Evolutionary conservation across 1,284 basidiomycete species (phyloP).

Genomic region (Caloboletus inedulis): DNA sequence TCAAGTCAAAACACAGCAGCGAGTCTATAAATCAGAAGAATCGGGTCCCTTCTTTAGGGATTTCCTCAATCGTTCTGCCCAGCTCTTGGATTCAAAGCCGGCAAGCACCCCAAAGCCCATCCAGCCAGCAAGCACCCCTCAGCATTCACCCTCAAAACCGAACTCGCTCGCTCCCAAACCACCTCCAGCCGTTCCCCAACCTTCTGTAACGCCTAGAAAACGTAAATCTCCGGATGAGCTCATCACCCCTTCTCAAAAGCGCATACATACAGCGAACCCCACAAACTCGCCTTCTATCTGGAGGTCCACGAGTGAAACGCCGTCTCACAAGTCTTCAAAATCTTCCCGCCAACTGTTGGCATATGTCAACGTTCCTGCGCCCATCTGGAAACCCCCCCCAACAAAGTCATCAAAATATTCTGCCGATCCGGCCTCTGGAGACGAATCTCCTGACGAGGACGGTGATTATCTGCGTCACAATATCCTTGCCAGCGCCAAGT

Average conservation of each 20-base stretch:
- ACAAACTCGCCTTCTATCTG: slow-evolving; percentile 1
- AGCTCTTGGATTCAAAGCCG: slow-evolving; percentile 29
- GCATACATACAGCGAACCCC: slow-evolving; percentile 35
- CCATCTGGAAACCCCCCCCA: slow-evolving; percentile 43
- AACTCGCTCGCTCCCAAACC: slow-evolving; percentile 10
- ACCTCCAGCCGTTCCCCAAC: slow-evolving; percentile 37
- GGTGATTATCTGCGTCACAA: slow-evolving; percentile 26
- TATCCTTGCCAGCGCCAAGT: slow-evolving; percentile 37
- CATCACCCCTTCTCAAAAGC: slow-evolving; percentile 50
- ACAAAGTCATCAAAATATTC: slow-evolving; percentile 29
- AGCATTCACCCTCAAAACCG: slow-evolving; percentile 14
- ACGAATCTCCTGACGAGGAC: slow-evolving; percentile 53
- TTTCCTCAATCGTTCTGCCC: slow-evolving; percentile 55
- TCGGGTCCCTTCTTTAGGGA: slow-evolving; percentile 60
- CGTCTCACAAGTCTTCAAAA: slow-evolving; percentile 26
- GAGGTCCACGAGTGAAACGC: slow-evolving; percentile 23
- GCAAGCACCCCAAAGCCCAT: slow-evolving; percentile 15
- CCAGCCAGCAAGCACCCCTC: slow-evolving; percentile 13
- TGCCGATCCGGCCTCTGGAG: slow-evolving; percentile 34
- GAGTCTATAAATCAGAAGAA: slow-evolving; percentile 49
- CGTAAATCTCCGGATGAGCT: slow-evolving; percentile 46
- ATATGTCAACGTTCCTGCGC: slow-evolving; percentile 57
- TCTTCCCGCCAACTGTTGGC: slow-evolving; percentile 44
- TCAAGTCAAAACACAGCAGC: slow-evolving; percentile 32
- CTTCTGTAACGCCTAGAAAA: slow-evolving; percentile 47